These are phyloP conservation scores for Solanum chilense DNA, from an alignment of 257 asterid species.

Conservation along the genomic window DNA sequence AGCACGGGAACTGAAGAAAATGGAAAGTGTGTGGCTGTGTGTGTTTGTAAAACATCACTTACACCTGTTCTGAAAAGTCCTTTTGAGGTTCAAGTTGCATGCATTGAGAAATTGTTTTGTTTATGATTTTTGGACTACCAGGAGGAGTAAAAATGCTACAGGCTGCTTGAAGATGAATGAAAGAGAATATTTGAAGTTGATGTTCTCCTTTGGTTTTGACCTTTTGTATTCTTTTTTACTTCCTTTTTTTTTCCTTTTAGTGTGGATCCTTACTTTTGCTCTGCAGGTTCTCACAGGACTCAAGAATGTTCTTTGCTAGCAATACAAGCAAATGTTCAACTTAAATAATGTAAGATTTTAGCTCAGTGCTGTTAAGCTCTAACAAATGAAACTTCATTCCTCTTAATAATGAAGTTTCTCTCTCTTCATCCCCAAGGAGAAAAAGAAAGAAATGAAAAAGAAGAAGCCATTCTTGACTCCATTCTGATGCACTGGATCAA, in stretches of 20 bases:
- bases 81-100: not conserved
- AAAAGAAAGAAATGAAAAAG: too few relatives aligned
- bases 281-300: conserved; percentile 75
- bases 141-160: not conserved
- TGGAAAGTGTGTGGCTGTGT: not conserved
- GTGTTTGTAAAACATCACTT: not conserved
- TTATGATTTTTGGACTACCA: not conserved
- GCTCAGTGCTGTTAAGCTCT: not conserved
- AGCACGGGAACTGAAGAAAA: conserved; percentile 17
- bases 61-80: not conserved
- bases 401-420: too few relatives aligned
- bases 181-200: not conserved
- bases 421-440: too few relatives aligned
- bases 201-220: not conserved
- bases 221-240: not conserved
- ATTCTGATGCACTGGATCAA: not conserved
- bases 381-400: not conserved
- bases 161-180: not conserved
- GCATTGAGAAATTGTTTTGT: not conserved
- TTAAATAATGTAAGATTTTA: conserved; percentile 57
- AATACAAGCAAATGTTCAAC: conserved; percentile 76
- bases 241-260: not conserved
- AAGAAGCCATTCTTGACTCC: too few relatives aligned
- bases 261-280: not conserved
- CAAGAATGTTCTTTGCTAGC: conserved; percentile 79